Percentiles rank a stretch among this genome's conserved stretches.
phyloP scores from a whole-genome alignment of 495 filamentous ascomycete species.

The Tuber borchii region DNA sequence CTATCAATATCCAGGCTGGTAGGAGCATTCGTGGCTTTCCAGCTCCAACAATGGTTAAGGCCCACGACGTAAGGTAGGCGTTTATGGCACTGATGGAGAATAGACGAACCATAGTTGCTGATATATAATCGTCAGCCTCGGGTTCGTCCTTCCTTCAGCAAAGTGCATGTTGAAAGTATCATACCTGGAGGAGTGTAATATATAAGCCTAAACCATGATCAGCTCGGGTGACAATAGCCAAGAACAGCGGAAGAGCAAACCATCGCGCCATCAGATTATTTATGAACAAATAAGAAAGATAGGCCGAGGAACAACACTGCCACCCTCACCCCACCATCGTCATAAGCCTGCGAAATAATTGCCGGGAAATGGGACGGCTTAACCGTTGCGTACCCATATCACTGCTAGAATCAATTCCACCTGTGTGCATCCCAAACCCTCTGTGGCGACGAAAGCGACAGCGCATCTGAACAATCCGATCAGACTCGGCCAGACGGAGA shows the following conservation, averaged over 20 bases:
- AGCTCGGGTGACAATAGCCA: not conserved
- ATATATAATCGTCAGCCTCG: conserved; percentile 17
- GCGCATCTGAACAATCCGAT: conserved; percentile 35
- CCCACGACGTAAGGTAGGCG: conserved; percentile 73
- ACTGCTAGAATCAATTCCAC: conserved; percentile 69
- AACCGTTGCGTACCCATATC: conserved; percentile 63
- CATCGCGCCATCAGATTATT: conserved; percentile 90
- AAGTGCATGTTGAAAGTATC: not conserved
- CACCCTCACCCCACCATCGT: conserved; percentile 10
- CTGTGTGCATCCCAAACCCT: conserved; percentile 27
- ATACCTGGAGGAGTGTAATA: conserved; percentile 69
- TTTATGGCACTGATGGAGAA: conserved; percentile 71
- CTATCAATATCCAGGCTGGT: conserved; percentile 79
- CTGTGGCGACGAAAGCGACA: conserved; percentile 24
- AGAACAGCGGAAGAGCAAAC: conserved; percentile 45
- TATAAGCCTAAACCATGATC: conserved; percentile 56
- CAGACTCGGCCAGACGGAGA: conserved; percentile 44
- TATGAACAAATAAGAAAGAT: conserved; percentile 83
- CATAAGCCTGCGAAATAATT: conserved; percentile 12
- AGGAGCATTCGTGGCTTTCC: conserved; percentile 72
- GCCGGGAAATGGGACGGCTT: conserved; percentile 2
- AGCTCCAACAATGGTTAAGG: conserved; percentile 66
- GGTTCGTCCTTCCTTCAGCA: not conserved
- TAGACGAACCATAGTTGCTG: conserved; percentile 73
- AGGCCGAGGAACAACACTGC: conserved; percentile 74